These are phyloP conservation scores for Aspergillus vadensis DNA, from an alignment of 2,329 filamentous ascomycete genomes.

Conservation along the genomic window DNA sequence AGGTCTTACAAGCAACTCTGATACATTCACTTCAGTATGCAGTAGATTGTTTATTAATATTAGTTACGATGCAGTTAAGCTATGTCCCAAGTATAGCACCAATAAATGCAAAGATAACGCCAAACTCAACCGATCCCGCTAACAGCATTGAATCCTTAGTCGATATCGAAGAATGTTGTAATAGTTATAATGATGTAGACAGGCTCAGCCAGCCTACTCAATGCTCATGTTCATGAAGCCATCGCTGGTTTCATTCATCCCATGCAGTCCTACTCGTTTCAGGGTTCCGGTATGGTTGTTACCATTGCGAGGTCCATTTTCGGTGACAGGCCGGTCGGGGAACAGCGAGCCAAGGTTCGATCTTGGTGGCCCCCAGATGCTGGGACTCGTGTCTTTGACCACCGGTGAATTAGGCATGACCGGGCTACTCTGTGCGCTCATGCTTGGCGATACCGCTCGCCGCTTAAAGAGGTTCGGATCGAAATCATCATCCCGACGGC, in stretches of 20 bases:
- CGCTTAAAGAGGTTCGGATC: conserved; percentile 87
- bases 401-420: conserved; percentile 78
- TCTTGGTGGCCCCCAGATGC: conserved; percentile 71
- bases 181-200: background rate
- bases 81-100: background rate
- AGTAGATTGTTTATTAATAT: no score
- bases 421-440: conserved; percentile 89
- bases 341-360: conserved; percentile 56
- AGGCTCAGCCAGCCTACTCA: conserved; percentile 57
- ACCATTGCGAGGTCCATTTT: conserved; percentile 54
- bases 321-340: conserved; percentile 52
- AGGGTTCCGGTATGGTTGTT: conserved; percentile 43
- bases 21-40: no score
- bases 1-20: no score
- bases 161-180: no score
- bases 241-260: conserved; percentile 95
- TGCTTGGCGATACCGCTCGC: conserved; percentile 84
- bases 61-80: no score
- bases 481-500: conserved; percentile 87
- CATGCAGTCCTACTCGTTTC: conserved; percentile 77
- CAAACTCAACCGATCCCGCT: background rate
- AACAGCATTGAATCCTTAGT: background rate
- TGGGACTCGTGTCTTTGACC: conserved; percentile 62
- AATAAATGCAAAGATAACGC: background rate
- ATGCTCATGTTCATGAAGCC: conserved; percentile 97